A percentile compares a stretch with the other conserved stretches of the same genome.
phyloP scores from a whole-genome alignment of 345 rosid species.

The Rhizophora mangle region DNA sequence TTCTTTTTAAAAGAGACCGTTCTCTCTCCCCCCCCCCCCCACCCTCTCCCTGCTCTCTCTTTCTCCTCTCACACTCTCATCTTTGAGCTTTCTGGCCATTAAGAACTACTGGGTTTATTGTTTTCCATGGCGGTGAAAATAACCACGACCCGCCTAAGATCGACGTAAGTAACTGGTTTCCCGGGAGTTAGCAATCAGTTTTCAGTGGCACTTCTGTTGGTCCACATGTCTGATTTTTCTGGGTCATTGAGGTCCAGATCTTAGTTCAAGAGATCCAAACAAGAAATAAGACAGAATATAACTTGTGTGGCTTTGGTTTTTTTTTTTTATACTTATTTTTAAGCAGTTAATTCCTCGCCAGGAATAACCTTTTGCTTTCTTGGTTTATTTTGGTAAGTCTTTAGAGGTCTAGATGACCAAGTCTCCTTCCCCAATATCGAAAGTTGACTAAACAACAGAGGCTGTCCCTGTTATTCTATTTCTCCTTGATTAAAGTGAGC shows the following conservation, averaged over 20 bases:
- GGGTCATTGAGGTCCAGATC: constrained; percentile 16
- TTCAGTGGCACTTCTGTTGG: constrained; percentile 8
- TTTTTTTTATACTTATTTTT: neutral
- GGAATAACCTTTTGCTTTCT: neutral
- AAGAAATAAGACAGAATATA: neutral
- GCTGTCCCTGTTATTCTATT: neutral
- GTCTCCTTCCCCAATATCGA: neutral
- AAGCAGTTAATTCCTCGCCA: neutral
- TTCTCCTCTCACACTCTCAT: neutral
- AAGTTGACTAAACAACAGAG: neutral
- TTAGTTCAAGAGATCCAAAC: constrained; percentile 2
- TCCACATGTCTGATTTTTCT: constrained; percentile 13
- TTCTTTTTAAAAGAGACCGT: neutral
- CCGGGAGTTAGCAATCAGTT: neutral
- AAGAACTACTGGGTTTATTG: neutral
- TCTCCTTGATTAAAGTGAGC: constrained; percentile 4
- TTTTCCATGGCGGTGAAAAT: neutral
- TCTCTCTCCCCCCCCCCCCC: neutral
- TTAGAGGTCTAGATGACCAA: neutral
- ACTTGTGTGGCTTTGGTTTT: neutral
- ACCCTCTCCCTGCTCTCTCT: neutral
- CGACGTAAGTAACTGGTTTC: neutral
- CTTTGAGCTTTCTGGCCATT: neutral
- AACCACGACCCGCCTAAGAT: neutral
- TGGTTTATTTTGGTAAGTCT: neutral